These are phyloP conservation scores for Lipomyces oligophaga DNA, from an alignment of 805 yeast species.

Conservation along the genomic window DNA sequence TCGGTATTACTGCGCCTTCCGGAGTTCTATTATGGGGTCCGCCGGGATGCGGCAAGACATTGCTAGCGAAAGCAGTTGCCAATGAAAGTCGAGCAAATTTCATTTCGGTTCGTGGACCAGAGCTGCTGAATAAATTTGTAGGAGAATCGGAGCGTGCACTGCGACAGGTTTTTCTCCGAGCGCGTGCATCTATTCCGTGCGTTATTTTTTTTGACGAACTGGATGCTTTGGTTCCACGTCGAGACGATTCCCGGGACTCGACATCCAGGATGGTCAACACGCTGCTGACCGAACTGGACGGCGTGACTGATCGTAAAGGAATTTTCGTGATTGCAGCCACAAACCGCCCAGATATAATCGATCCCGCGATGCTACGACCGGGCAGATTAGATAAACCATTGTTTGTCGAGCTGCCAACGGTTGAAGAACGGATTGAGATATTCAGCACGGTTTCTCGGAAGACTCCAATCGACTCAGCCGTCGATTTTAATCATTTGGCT, in stretches of 20 bases:
- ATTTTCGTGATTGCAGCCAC: conserved; percentile 96
- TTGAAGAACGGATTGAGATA: conserved; percentile 75
- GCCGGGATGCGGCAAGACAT: conserved; percentile 98
- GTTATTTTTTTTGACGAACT: conserved; percentile 93
- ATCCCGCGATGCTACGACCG: conserved; percentile 96
- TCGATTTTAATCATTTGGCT: conserved; percentile 61
- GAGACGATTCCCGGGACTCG: conserved; percentile 85
- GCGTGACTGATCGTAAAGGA: conserved; percentile 86
- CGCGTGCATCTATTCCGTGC: conserved; percentile 90
- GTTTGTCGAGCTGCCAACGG: conserved; percentile 82
- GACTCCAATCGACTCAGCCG: conserved; percentile 66
- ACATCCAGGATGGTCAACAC: conserved; percentile 94
- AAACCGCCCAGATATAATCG: conserved; percentile 96
- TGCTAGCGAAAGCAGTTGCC: conserved; percentile 95
- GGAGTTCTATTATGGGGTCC: conserved; percentile 99
- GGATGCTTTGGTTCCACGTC: conserved; percentile 91
- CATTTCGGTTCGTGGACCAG: conserved; percentile 95
- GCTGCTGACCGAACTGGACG: conserved; percentile 88
- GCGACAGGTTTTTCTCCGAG: conserved; percentile 87
- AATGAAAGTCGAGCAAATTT: conserved; percentile 95
- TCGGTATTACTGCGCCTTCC: conserved; percentile 94
- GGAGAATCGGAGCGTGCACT: conserved; percentile 96
- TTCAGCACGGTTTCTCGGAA: conserved; percentile 61
- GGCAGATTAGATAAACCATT: conserved; percentile 92
- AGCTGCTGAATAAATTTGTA: conserved; percentile 85